A percentile compares a stretch with the other conserved stretches of the same genome.
These are phyloP conservation scores for Pestalotiopsis sp. DNA, from an alignment of 2,329 filamentous ascomycete genomes.

Conservation along the genomic window DNA sequence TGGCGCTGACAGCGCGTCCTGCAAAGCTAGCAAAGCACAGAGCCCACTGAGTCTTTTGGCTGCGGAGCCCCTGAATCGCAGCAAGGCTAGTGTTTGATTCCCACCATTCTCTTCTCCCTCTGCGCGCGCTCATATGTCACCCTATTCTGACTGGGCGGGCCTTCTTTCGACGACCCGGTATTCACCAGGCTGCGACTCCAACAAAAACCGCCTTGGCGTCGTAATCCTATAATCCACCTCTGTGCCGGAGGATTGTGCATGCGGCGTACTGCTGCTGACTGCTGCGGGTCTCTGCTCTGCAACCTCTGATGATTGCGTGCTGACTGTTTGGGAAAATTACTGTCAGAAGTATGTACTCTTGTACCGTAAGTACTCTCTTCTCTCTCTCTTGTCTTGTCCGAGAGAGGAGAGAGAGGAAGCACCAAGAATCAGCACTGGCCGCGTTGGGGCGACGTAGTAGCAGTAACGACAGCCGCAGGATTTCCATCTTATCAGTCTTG, in stretches of 20 bases:
- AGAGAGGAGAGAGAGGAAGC: not conserved
- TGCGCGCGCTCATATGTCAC: not conserved
- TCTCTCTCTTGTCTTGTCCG: not conserved
- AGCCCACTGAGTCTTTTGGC: not conserved
- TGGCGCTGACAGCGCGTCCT: not conserved
- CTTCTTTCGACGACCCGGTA: slow-evolving; percentile 4
- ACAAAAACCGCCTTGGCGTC: not conserved
- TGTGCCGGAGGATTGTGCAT: slow-evolving; percentile 1
- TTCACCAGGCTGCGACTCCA: not conserved
- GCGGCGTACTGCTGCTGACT: not conserved
- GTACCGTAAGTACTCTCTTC: not conserved
- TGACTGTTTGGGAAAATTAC: not conserved
- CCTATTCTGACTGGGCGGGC: not conserved
- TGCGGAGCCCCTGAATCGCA: not conserved
- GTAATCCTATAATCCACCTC: not conserved
- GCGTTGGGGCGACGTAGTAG: not conserved
- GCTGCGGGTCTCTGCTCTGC: not conserved
- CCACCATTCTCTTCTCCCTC: not conserved
- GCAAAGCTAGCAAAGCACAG: not conserved
- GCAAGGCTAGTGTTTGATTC: not conserved
- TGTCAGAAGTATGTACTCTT: not conserved
- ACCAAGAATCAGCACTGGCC: not conserved
- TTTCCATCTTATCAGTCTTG: not conserved
- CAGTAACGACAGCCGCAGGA: not conserved
- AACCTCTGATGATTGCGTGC: slow-evolving; percentile 2